Conservation (phyloP, 495 filamentous ascomycete species). For the Xylaria palmicola region DNA sequence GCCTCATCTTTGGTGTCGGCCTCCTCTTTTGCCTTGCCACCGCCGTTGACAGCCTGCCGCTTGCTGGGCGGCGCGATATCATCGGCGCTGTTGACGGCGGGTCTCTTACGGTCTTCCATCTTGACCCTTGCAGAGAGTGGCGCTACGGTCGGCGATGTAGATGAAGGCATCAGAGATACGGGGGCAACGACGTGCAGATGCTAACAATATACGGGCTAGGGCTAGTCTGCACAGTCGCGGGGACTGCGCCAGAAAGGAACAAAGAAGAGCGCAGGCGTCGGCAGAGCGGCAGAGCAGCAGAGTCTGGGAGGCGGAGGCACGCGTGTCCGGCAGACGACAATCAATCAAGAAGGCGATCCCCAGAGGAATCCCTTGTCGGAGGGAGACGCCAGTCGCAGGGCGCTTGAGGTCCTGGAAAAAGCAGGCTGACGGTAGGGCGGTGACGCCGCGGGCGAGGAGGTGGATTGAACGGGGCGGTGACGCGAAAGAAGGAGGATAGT, state of each 20-base stretch:
- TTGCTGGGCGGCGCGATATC: conserved; percentile 81
- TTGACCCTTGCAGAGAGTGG: conserved; percentile 69
- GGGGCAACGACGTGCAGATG: conserved; percentile 15
- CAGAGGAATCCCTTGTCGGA: conserved; percentile 16
- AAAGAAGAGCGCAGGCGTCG: conserved; percentile 11
- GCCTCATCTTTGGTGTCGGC: conserved; percentile 76
- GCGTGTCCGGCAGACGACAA: conserved; percentile 13
- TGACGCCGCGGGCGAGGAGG: conserved; percentile 16
- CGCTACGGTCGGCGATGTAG: conserved; percentile 66
- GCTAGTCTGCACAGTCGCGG: conserved; percentile 5
- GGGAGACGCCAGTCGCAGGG: conserved; percentile 14
- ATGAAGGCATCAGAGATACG: conserved; percentile 73
- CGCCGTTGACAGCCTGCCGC: conserved; percentile 81
- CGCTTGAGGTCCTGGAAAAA: background rate
- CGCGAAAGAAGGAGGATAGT: conserved; percentile 12
- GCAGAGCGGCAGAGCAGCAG: conserved; percentile 3
- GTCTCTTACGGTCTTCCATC: conserved; percentile 98
- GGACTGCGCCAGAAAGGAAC: conserved; percentile 8
- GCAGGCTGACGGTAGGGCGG: background rate
- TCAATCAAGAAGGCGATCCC: conserved; percentile 16
- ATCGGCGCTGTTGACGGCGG: conserved; percentile 69
- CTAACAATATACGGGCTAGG: conserved; percentile 28
- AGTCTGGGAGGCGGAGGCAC: conserved; percentile 20
- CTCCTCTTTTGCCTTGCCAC: conserved; percentile 69
- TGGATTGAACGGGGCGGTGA: conserved; percentile 20